These are phyloP conservation scores for Panicum miliaceum DNA, from an alignment of 176 grass and related monocot species.

Conservation along the genomic window DNA sequence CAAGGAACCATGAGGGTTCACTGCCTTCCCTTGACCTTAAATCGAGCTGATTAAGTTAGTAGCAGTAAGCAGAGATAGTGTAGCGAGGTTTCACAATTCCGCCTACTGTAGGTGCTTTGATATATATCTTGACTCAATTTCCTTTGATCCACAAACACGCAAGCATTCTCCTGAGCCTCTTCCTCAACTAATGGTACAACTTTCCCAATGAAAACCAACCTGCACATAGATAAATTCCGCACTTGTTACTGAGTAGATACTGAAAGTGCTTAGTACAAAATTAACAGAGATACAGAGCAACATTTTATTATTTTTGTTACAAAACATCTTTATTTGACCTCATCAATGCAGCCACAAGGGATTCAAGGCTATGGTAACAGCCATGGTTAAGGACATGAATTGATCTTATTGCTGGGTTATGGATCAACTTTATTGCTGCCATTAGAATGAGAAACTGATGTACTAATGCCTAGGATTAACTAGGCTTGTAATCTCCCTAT, in stretches of 20 bases:
- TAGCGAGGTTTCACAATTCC: neutral
- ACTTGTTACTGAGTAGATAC: neutral
- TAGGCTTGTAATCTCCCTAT: too few species aligned
- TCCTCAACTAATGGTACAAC: neutral
- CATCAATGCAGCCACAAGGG: too few species aligned
- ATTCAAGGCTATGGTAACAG: too few species aligned
- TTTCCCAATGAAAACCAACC: neutral
- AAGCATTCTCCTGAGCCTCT: neutral
- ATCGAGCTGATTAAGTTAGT: neutral
- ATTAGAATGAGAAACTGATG: too few species aligned
- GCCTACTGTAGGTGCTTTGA: neutral
- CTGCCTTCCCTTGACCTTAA: neutral
- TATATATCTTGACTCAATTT: slow-evolving; percentile 4
- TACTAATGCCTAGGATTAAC: too few species aligned
- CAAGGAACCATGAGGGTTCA: slow-evolving; percentile 4
- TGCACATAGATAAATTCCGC: slow-evolving; percentile 1
- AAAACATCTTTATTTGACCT: too few species aligned
- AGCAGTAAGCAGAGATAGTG: neutral
- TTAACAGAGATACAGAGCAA: neutral
- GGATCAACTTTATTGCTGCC: too few species aligned
- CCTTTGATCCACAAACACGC: neutral
- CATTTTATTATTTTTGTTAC: too few species aligned
- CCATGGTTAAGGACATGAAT: too few species aligned
- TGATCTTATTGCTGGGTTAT: too few species aligned
- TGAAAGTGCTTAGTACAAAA: neutral